These are phyloP conservation scores for Pezicula carpinea DNA, from an alignment of 2,329 filamentous ascomycete genomes.

Conservation along the genomic window DNA sequence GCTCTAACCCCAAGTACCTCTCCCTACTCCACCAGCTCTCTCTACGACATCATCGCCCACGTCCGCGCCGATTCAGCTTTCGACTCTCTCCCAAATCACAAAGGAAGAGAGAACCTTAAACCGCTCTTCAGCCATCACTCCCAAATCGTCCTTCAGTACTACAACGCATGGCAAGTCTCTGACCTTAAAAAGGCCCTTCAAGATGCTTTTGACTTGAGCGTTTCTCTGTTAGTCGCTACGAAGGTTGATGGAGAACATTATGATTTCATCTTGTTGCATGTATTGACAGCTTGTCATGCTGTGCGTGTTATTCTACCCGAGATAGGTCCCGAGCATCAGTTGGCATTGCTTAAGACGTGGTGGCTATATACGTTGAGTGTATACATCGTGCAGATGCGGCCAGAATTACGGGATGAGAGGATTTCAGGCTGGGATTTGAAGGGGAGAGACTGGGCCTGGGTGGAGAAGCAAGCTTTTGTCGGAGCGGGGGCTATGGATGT, in stretches of 20 bases:
- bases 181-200: conserved; percentile 67
- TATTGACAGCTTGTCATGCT: conserved; percentile 79
- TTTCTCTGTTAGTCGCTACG: conserved; percentile 48
- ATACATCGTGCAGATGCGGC: too few species aligned
- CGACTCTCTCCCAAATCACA: conserved; percentile 54
- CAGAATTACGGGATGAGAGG: too few species aligned
- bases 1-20: conserved; percentile 62
- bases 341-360: conserved; percentile 37
- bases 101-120: conserved; percentile 58
- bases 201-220: conserved; percentile 56
- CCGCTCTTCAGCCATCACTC: conserved; percentile 64
- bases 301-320: conserved; percentile 69
- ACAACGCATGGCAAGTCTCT: conserved; percentile 76
- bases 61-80: conserved; percentile 65
- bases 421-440: too few species aligned
- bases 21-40: conserved; percentile 51
- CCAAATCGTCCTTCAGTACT: conserved; percentile 71
- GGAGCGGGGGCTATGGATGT: conserved; percentile 64
- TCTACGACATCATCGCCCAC: conserved; percentile 62
- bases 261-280: conserved; percentile 74
- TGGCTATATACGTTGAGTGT: too few species aligned
- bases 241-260: conserved; percentile 46
- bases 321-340: conserved; percentile 71
- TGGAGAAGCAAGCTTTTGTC: conserved; percentile 62
- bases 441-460: conserved; percentile 69